These are phyloP conservation scores for Crinitomyces ghanaensis DNA, from an alignment of 805 yeast genomes.

Conservation along the genomic window DNA sequence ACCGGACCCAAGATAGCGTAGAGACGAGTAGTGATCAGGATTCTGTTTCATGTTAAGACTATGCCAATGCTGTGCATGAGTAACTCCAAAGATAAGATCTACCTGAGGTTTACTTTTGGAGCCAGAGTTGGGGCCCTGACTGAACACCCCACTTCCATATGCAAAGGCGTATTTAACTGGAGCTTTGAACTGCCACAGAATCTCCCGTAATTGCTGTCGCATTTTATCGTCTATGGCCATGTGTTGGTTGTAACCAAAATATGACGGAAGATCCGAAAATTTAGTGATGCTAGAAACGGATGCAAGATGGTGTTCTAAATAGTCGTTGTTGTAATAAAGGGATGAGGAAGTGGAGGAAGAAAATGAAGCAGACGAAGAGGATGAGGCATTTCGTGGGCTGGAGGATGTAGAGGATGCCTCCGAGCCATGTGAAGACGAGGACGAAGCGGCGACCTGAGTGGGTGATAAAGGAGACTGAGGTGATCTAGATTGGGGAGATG, in stretches of 20 bases:
- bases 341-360: no score
- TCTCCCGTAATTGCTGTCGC: constrained; percentile 35
- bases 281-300: constrained; percentile 39
- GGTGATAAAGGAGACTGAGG: no score
- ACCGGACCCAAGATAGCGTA: constrained; percentile 49
- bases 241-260: constrained; percentile 50
- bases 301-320: constrained; percentile 13
- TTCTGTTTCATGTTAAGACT: constrained; percentile 51
- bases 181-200: constrained; percentile 50
- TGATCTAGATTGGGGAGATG: no score
- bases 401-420: no score
- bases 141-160: constrained; percentile 88
- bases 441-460: no score
- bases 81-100: constrained; percentile 76
- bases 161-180: constrained; percentile 79
- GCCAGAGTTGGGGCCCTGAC: constrained; percentile 42
- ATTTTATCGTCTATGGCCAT: constrained; percentile 34
- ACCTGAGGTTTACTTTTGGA: constrained; percentile 47
- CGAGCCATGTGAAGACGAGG: no score
- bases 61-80: constrained; percentile 69
- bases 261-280: constrained; percentile 39
- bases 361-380: no score
- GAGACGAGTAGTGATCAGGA: constrained; percentile 67
- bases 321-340: no score
- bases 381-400: no score